Percentiles rank a stretch among this genome's conserved stretches.
These are phyloP conservation scores for Collybia sordida DNA, from an alignment of 768 basidiomycete species.

Conservation along the genomic window DNA sequence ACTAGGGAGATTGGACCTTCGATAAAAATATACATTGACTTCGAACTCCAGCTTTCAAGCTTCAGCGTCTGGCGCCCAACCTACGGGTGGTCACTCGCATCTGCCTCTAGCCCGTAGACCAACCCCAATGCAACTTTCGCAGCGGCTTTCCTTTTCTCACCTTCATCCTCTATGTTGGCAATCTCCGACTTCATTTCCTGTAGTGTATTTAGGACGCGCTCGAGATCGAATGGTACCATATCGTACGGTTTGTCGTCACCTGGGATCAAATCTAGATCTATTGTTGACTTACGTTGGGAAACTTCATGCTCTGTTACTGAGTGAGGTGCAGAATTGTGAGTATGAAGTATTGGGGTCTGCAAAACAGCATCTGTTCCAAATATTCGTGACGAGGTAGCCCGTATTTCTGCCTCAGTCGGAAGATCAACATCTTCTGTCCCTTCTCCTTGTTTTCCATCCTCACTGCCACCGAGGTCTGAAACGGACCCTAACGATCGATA, in stretches of 20 bases:
- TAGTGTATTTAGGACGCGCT: conserved; percentile 56
- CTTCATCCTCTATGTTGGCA: conserved; percentile 59
- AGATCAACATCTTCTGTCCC: conserved; percentile 30
- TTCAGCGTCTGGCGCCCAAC: background rate
- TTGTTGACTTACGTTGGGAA: background rate
- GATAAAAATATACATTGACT: too few species aligned
- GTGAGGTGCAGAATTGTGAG: background rate
- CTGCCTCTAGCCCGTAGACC: conserved; percentile 60
- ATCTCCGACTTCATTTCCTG: conserved; percentile 78
- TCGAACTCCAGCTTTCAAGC: too few species aligned
- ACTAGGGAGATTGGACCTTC: too few species aligned
- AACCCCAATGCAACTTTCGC: conserved; percentile 72
- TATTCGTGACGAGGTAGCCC: conserved; percentile 46
- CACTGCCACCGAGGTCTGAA: conserved; percentile 56
- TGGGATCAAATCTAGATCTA: background rate
- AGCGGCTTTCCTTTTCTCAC: conserved; percentile 64
- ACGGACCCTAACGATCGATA: conserved; percentile 59
- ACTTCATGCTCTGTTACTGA: background rate
- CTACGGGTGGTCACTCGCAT: background rate
- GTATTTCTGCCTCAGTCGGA: conserved; percentile 50
- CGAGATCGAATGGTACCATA: conserved; percentile 58
- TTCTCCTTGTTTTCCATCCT: conserved; percentile 26
- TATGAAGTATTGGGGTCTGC: too few species aligned
- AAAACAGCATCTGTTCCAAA: conserved; percentile 33
- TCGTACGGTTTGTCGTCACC: conserved; percentile 22